Evolutionary conservation across 2,329 filamentous ascomycete genomes (phyloP), one percentile per base, ranked within the genome.

Genomic region (Aspergillus sp.): DNA sequence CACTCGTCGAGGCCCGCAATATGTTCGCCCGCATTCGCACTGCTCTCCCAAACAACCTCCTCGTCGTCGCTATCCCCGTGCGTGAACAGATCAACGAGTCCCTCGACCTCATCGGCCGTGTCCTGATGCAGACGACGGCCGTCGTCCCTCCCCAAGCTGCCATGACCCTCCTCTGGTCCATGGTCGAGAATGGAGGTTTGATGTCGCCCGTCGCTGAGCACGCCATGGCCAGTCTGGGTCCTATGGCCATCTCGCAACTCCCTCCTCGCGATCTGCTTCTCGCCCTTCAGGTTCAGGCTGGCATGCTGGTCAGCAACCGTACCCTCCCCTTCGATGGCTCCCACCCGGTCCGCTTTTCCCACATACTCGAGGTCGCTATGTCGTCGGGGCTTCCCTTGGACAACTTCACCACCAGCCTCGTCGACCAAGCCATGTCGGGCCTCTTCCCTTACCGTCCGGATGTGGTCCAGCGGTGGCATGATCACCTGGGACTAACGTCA

Each of bases 11-110:
- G 63, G 83, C 86, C 7, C 86, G 93, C 57, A 75, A 82, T 60
- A 94, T 95, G 87, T 94, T 96, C 67, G 75, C 83, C 61, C 83
- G 86, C 50, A 88, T 96, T 56, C 83, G 86, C 49, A 78, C 80
- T 48, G 73, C 78, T 26, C 75, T 77, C 43, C 62, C 69, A 42
- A 71, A 75, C 19, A 74, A 76, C 47, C 66, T 73, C 26, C 60
- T 65, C 41, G 65, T 68, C 35, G 71, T 70, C 53, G 67, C 71
- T 19, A 19, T 19, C 48, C 80, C 88, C 49, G 67, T 85, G 42
- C 73, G 76, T 30, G 87, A 93, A 57, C 86, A 94, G 69, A 83
- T 96, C 50, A 90, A 94, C 53, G 91, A 96, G 67, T 88, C 83
- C 32, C 76, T 87, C 49, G 84, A 93, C 51, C 86, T 83, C 50